A percentile compares a stretch with the other conserved stretches of the same genome.
Conservation (phyloP, 139 green algal species). For the Picochlorum sp. region DNA sequence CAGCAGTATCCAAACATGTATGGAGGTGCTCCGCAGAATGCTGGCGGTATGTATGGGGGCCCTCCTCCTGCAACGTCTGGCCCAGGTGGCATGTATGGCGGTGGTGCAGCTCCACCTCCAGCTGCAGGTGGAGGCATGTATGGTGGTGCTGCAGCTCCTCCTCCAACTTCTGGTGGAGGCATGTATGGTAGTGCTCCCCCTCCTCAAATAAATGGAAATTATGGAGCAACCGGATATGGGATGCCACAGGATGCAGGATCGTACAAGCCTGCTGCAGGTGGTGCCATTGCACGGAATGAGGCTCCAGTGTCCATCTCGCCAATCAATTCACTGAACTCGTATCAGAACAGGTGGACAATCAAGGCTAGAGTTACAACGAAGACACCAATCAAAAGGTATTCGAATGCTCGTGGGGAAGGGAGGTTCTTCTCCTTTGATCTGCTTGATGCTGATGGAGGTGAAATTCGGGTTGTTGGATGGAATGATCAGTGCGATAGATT, state of each 20-base stretch:
- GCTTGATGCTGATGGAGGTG: conserved; percentile 31
- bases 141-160: too few relatives aligned
- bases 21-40: neutral
- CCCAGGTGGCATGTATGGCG: neutral
- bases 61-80: neutral
- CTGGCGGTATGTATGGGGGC: neutral
- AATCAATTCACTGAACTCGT: conserved; percentile 88
- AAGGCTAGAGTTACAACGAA: conserved; percentile 77
- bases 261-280: neutral
- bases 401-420: conserved; percentile 73
- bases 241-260: neutral
- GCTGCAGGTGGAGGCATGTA: neutral
- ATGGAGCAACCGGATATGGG: conserved; percentile 3
- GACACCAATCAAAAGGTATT: conserved; percentile 54
- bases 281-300: conserved; percentile 39
- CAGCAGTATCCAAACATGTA: too few relatives aligned
- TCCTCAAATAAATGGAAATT: conserved; percentile 9
- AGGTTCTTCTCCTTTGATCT: conserved; percentile 91
- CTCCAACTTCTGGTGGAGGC: neutral
- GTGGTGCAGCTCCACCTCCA: too few relatives aligned
- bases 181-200: neutral
- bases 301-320: conserved; percentile 60
- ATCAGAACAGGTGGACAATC: conserved; percentile 91
- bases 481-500: conserved; percentile 32
- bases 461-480: conserved; percentile 50